Percentiles rank a stretch among this genome's conserved stretches.
Conservation (phyloP, 2,329 filamentous ascomycete species). For the Sarocladium kiliense region DNA sequence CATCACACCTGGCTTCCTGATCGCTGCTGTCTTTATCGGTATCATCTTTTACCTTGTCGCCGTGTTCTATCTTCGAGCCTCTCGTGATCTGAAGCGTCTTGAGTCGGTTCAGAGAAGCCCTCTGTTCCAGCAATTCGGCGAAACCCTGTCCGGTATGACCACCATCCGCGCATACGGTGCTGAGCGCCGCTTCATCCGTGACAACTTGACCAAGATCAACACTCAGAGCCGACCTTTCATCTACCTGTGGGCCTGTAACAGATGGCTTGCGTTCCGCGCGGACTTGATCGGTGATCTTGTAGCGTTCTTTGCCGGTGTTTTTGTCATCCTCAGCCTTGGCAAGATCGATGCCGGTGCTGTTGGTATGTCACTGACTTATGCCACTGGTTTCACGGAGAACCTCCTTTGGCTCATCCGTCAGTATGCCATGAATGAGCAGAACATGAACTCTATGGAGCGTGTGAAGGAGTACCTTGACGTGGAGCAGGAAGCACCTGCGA, state of each 20-base stretch:
- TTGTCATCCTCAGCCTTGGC: slow-evolving; percentile 79
- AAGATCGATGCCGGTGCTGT: slow-evolving; percentile 85
- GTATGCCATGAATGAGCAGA: slow-evolving; percentile 94
- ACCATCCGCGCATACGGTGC: slow-evolving; percentile 97
- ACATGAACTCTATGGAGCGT: slow-evolving; percentile 98
- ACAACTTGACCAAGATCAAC: slow-evolving; percentile 86
- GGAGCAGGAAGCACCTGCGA: slow-evolving; percentile 79
- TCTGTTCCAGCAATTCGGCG: slow-evolving; percentile 95
- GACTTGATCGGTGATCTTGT: slow-evolving; percentile 88
- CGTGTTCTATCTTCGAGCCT: slow-evolving; percentile 83
- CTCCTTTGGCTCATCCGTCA: slow-evolving; percentile 93
- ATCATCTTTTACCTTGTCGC: slow-evolving; percentile 78
- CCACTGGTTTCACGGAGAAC: slow-evolving; percentile 94
- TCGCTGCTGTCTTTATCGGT: slow-evolving; percentile 81
- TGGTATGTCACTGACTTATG: slow-evolving; percentile 90
- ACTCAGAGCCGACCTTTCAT: slow-evolving; percentile 90
- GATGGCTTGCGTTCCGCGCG: slow-evolving; percentile 91
- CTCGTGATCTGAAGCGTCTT: slow-evolving; percentile 90
- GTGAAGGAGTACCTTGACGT: slow-evolving; percentile 97
- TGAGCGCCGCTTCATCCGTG: slow-evolving; percentile 85
- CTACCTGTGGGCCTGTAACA: slow-evolving; percentile 92
- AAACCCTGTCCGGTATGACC: slow-evolving; percentile 89
- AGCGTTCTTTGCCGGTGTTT: slow-evolving; percentile 87
- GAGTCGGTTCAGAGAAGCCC: slow-evolving; percentile 94
- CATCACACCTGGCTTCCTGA: slow-evolving; percentile 86